A percentile compares a stretch with the other conserved stretches of the same genome.
These are phyloP conservation scores for Epichloe aotearoae DNA, from an alignment of 2,329 filamentous ascomycete genomes.

Conservation along the genomic window DNA sequence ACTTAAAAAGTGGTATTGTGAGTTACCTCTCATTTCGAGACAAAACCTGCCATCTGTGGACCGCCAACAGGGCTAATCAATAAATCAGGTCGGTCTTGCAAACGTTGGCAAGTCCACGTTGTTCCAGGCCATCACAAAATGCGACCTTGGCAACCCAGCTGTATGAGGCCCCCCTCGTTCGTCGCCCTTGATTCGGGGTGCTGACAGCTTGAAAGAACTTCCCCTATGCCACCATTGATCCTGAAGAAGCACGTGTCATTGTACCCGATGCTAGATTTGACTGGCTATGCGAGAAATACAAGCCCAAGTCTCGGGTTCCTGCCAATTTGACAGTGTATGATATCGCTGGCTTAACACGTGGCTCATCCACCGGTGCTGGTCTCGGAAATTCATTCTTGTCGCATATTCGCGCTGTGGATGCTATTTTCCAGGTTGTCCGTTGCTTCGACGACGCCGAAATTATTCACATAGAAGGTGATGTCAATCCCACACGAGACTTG, in stretches of 20 bases:
- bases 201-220: constrained; percentile 60
- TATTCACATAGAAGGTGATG: constrained; percentile 97
- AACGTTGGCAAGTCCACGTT: constrained; percentile 99
- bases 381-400: constrained; percentile 97
- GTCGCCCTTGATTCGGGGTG: constrained; percentile 23
- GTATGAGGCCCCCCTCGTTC: constrained; percentile 37
- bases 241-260: constrained; percentile 93
- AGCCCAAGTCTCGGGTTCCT: constrained; percentile 93
- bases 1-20: constrained; percentile 98
- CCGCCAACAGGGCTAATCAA: constrained; percentile 4
- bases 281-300: constrained; percentile 92
- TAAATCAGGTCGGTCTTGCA: constrained; percentile 74
- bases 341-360: constrained; percentile 91
- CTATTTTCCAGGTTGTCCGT: constrained; percentile 92
- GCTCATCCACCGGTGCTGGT: constrained; percentile 92
- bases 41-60: no score
- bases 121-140: constrained; percentile 99
- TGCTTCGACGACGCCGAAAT: constrained; percentile 99
- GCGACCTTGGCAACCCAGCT: constrained; percentile 90
- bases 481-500: constrained; percentile 86
- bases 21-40: constrained; percentile 16
- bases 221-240: constrained; percentile 96
- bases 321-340: constrained; percentile 98
- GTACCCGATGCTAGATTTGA: constrained; percentile 94
- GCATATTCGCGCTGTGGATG: constrained; percentile 95